Percentiles rank a stretch among this genome's conserved stretches.
Conservation (phyloP, 768 basidiomycete genomes). For the Tricholomella constricta region DNA sequence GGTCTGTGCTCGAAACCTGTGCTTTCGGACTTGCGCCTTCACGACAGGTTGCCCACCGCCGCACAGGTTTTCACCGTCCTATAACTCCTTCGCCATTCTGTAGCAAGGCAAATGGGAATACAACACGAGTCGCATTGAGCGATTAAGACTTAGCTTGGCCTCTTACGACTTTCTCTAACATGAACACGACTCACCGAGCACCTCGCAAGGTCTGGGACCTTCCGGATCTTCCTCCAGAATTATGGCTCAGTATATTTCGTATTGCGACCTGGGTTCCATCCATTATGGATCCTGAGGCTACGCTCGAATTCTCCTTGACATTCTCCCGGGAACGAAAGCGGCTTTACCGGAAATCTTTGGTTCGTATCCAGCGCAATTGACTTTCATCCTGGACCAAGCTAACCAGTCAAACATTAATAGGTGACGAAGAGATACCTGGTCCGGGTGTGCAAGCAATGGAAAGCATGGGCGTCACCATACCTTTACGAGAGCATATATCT, state of each 20-base stretch:
- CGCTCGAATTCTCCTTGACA: slow-evolving; percentile 12
- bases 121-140: no score
- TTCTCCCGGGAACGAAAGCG: slow-evolving; percentile 14
- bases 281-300: slow-evolving; percentile 18
- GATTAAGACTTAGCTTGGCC: no score
- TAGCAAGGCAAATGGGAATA: no score
- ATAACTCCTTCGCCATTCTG: no score
- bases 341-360: slow-evolving; percentile 22
- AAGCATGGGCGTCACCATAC: slow-evolving; percentile 19
- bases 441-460: slow-evolving; percentile 29
- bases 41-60: no score
- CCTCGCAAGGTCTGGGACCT: slow-evolving; percentile 6
- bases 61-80: no score
- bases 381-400: neutral
- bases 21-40: no score
- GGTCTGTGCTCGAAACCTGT: no score
- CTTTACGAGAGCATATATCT: slow-evolving; percentile 28
- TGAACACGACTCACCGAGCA: slow-evolving; percentile 16
- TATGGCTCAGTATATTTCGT: slow-evolving; percentile 28
- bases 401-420: slow-evolving; percentile 17
- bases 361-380: slow-evolving; percentile 13
- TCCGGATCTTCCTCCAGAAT: slow-evolving; percentile 28
- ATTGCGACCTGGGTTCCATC: slow-evolving; percentile 27
- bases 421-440: slow-evolving; percentile 26
- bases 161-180: neutral